These are phyloP conservation scores for Kwoniella bestiolae DNA, from an alignment of 768 basidiomycete genomes.

Conservation along the genomic window DNA sequence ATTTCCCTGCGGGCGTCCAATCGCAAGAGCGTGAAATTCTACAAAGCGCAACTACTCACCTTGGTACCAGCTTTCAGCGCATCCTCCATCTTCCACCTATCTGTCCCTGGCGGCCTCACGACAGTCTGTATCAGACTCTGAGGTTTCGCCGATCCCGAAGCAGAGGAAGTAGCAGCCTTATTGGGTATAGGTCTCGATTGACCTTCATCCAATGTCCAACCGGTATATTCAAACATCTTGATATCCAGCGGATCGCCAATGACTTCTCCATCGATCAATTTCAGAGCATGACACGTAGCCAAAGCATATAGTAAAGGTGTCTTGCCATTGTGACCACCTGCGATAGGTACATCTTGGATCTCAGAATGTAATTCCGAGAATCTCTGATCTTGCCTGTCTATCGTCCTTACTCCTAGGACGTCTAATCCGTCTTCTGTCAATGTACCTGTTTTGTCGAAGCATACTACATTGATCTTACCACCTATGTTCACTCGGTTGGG, in stretches of 20 bases:
- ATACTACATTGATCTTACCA: constrained; percentile 94
- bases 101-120: constrained; percentile 92
- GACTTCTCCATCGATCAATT: constrained; percentile 81
- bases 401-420: constrained; percentile 86
- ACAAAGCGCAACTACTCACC: no score
- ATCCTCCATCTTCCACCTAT: constrained; percentile 87
- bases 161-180: constrained; percentile 28
- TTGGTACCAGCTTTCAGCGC: constrained; percentile 81
- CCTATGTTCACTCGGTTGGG: constrained; percentile 93
- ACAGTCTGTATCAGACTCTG: constrained; percentile 93
- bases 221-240: constrained; percentile 98
- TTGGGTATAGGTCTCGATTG: constrained; percentile 65
- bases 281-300: constrained; percentile 94
- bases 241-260: constrained; percentile 95
- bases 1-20: constrained; percentile 1
- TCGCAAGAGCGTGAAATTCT: no score
- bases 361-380: constrained; percentile 91
- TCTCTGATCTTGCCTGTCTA: constrained; percentile 71
- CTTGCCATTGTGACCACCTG: constrained; percentile 65
- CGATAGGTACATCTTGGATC: constrained; percentile 77
- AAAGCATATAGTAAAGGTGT: constrained; percentile 88
- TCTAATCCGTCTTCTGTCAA: constrained; percentile 97
- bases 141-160: constrained; percentile 62
- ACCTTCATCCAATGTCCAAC: constrained; percentile 97
- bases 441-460: constrained; percentile 99